phyloP scores from a whole-genome alignment of 2,329 filamentous ascomycete species.

The Aspergillus proliferans region DNA sequence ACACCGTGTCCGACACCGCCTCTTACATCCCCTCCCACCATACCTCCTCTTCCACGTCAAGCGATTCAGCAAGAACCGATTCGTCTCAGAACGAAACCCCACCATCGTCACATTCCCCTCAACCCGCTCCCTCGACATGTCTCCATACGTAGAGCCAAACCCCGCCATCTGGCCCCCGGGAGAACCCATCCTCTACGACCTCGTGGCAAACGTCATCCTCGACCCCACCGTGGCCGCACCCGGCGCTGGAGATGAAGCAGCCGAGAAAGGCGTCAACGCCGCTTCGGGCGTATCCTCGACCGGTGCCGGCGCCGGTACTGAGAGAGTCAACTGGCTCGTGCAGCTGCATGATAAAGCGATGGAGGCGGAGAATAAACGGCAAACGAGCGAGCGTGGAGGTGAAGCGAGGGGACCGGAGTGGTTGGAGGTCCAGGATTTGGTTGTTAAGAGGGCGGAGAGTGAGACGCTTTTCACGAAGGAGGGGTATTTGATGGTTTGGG shows the following conservation, averaged over 20 bases:
- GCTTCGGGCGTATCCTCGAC: slow-evolving; percentile 34
- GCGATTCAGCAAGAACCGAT: slow-evolving; percentile 94
- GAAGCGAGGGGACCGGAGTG: slow-evolving; percentile 61
- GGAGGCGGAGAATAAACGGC: slow-evolving; percentile 31
- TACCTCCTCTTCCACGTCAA: slow-evolving; percentile 94
- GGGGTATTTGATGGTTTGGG: slow-evolving; percentile 95
- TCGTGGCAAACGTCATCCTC: slow-evolving; percentile 81
- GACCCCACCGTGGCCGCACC: slow-evolving; percentile 54
- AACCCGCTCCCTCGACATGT: slow-evolving; percentile 73
- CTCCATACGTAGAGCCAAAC: slow-evolving; percentile 86
- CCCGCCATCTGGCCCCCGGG: slow-evolving; percentile 62
- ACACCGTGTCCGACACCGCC: slow-evolving; percentile 79
- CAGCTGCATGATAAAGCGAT: slow-evolving; percentile 74
- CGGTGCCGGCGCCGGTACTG: slow-evolving; percentile 78
- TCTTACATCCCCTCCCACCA: slow-evolving; percentile 84
- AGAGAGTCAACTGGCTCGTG: slow-evolving; percentile 92
- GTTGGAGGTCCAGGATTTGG: slow-evolving; percentile 90
- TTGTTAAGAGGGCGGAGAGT: slow-evolving; percentile 79
- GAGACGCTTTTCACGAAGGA: slow-evolving; percentile 90
- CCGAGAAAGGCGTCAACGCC: slow-evolving; percentile 32
- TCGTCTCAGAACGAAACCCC: slow-evolving; percentile 90
- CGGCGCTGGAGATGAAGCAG: slow-evolving; percentile 49
- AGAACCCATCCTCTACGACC: slow-evolving; percentile 88
- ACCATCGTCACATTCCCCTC: slow-evolving; percentile 97
- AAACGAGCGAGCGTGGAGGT: slow-evolving; percentile 17